Evolutionary conservation across 1,284 basidiomycete genomes (phyloP).

Genomic region (Trichosporon asahii): DNA sequence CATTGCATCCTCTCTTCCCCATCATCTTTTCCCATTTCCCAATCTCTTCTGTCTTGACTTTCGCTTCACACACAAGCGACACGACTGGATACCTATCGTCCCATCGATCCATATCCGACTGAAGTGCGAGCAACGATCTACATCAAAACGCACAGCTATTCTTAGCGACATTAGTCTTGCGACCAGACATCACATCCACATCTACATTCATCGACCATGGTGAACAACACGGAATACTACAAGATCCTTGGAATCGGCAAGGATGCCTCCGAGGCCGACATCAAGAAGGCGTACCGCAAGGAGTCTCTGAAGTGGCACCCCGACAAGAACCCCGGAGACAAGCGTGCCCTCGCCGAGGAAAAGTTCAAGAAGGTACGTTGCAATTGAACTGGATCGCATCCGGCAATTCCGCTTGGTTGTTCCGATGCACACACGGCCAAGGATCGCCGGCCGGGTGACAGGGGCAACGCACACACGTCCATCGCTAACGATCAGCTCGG

Average conservation of each 20-base stretch:
- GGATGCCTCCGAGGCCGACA: slow-evolving; percentile 72
- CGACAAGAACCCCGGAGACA: slow-evolving; percentile 62
- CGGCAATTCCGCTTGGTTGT: background rate
- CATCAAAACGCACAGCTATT: background rate
- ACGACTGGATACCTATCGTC: background rate
- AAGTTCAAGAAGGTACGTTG: slow-evolving; percentile 85
- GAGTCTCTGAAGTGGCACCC: slow-evolving; percentile 89
- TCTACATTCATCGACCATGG: slow-evolving; percentile 31
- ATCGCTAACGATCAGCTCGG: slow-evolving; percentile 60
- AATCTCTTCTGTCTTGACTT: background rate
- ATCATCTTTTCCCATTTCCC: background rate
- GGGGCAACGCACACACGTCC: background rate
- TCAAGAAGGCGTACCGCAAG: slow-evolving; percentile 61
- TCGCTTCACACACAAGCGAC: background rate
- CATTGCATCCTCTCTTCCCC: slow-evolving; percentile 1
- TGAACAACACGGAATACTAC: slow-evolving; percentile 49
- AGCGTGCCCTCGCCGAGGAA: slow-evolving; percentile 68
- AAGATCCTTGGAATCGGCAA: slow-evolving; percentile 64
- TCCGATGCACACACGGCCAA: background rate
- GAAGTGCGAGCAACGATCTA: background rate
- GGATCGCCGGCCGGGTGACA: background rate
- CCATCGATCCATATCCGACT: background rate
- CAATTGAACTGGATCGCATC: background rate
- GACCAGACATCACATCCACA: background rate
- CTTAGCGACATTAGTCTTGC: background rate